A percentile compares a stretch with the other conserved stretches of the same genome.
Evolutionary conservation across 352 stramenopile species (phyloP).

Genomic region (Phytophthora hibernalis): DNA sequence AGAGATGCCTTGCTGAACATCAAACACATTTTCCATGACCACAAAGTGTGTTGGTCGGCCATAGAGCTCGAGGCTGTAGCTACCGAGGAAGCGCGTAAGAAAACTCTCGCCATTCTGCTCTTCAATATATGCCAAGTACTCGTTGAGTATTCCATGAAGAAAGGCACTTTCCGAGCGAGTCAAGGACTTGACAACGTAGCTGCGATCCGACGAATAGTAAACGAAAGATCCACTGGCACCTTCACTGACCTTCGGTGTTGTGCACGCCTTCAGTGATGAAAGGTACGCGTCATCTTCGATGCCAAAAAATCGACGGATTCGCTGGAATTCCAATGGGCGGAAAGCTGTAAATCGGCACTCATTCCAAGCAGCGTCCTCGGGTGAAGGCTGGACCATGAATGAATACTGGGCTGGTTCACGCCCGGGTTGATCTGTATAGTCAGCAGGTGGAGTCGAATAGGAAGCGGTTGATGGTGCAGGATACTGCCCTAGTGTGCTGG

Average conservation of each 20-base stretch:
- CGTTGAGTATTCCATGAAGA: constrained; percentile 70
- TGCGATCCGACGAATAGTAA: constrained; percentile 82
- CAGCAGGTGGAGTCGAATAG: constrained; percentile 1
- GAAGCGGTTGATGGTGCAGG: constrained; percentile 10
- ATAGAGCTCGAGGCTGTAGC: constrained; percentile 85
- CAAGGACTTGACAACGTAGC: constrained; percentile 86
- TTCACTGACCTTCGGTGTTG: constrained; percentile 81
- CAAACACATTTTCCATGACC: constrained; percentile 92
- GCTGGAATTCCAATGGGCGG: constrained; percentile 53
- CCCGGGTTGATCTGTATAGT: constrained; percentile 16
- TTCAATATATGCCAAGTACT: constrained; percentile 70
- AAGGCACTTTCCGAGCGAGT: constrained; percentile 63
- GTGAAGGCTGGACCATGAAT: constrained; percentile 56
- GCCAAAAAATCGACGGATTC: constrained; percentile 58
- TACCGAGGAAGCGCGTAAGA: constrained; percentile 84
- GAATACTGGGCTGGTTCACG: constrained; percentile 32
- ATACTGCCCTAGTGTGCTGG: constrained; percentile 29
- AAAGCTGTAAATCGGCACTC: constrained; percentile 77
- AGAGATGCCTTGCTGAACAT: constrained; percentile 72
- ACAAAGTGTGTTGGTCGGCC: constrained; percentile 79
- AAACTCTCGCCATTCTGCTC: constrained; percentile 62
- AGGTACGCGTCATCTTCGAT: constrained; percentile 67
- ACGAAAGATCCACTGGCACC: constrained; percentile 85
- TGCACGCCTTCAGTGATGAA: constrained; percentile 62
- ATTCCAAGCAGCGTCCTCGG: constrained; percentile 45